Base-by-base conservation (phyloP, 805 yeast species). In the Wickerhamiella hasegawae region DNA sequence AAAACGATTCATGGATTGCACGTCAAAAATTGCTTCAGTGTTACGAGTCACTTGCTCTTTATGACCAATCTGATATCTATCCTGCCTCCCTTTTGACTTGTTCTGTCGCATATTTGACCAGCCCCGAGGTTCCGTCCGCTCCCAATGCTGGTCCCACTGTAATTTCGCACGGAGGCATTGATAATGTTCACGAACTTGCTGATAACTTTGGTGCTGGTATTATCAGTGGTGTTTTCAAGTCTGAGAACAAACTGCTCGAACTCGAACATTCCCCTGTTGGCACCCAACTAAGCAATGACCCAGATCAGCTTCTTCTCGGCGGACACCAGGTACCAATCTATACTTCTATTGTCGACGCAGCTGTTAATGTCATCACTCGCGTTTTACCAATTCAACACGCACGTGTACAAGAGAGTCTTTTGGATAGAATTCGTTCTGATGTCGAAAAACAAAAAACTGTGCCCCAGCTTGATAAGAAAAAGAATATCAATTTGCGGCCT, bases 391-490 rank as follows among this genome's bases (percentile, higher is more conserved):
- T 65, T 39, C 66, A 87, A 44, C 71, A 85, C 5, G 57, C 71
- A 4, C 80, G 82, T 41, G 78, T 90, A 35, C 96, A 87, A 48
- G 75, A 77, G 39, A 83, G 96, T 1, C 63, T 90, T n/a, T 55
- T 90, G 16, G 96, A 87, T 47, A 80, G 75, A 36, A 55, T 90
- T 41, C 67, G 84, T 43, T 61, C 76, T 3, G 62, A 66, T 14
- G 41, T 76, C 26, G 46, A 45, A 23, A n/a, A n/a, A n/a, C n/a
- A n/a, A n/a, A n/a, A n/a, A n/a, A 39, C 32, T 28, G 25, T 59
- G 68, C 32, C 61, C 70, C 20, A 56, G 64, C 25, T 10, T 27
- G 35, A 25, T 25, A n/a, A n/a, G n/a, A 30, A 21, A 46, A 57
- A 43, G 30, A 52, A 32, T 22, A 22, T 22, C 24, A 14, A 14